A percentile compares a stretch with the other conserved stretches of the same genome.
These are phyloP conservation scores for Septoria linicola DNA, from an alignment of 2,329 filamentous ascomycete species.

Conservation along the genomic window DNA sequence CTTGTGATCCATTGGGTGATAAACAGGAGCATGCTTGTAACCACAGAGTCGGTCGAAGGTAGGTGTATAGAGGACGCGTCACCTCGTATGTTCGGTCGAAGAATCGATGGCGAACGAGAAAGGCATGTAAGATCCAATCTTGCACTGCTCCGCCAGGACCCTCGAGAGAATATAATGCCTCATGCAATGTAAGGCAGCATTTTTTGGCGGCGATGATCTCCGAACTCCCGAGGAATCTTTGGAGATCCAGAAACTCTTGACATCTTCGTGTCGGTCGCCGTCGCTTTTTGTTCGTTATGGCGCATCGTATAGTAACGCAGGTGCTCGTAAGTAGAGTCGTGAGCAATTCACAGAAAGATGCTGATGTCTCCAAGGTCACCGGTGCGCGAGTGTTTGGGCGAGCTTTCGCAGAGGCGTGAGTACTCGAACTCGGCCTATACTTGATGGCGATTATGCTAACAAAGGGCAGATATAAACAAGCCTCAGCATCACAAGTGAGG, in stretches of 20 bases:
- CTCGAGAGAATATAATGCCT: too few relatives aligned
- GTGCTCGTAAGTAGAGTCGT: conserved; percentile 58
- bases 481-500: conserved; percentile 64
- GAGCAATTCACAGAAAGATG: not conserved
- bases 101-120: too few relatives aligned
- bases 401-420: conserved; percentile 77
- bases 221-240: conserved; percentile 20
- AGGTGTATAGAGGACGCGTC: too few relatives aligned
- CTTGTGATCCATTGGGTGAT: too few relatives aligned
- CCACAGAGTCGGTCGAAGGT: too few relatives aligned
- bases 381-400: conserved; percentile 89
- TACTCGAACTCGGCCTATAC: conserved; percentile 4
- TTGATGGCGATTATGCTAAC: conserved; percentile 10
- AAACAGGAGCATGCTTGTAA: too few relatives aligned
- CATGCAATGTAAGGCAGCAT: too few relatives aligned
- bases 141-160: too few relatives aligned
- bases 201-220: not conserved
- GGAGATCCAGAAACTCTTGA: conserved; percentile 13
- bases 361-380: conserved; percentile 53
- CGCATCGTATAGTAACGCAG: conserved; percentile 90
- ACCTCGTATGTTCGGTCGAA: too few relatives aligned
- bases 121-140: too few relatives aligned
- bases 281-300: conserved; percentile 46
- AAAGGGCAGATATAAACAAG: conserved; percentile 70
- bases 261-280: conserved; percentile 9